Evolutionary conservation across 345 rosid species (phyloP).

Genomic region (Bruguiera sexangula): DNA sequence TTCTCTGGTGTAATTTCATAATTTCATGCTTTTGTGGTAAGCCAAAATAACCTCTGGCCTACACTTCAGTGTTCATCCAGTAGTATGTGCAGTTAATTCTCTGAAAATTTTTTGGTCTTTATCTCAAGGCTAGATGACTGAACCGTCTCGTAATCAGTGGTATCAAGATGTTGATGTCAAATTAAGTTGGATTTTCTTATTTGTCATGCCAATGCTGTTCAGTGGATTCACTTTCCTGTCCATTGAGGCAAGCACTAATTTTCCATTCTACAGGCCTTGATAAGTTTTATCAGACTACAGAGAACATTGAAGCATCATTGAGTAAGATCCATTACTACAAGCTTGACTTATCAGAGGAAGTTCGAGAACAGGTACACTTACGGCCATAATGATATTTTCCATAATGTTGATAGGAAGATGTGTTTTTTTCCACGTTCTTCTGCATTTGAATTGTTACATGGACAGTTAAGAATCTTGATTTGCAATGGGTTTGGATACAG

Average conservation of each 20-base stretch:
- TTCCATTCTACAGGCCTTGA: constrained; percentile 45
- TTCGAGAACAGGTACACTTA: constrained; percentile 71
- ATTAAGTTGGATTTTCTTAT: no score
- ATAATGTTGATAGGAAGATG: background rate
- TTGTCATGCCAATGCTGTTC: background rate
- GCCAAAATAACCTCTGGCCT: no score
- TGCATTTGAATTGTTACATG: background rate
- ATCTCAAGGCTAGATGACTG: no score
- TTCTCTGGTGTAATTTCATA: no score
- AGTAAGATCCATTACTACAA: constrained; percentile 52
- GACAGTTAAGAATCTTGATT: background rate
- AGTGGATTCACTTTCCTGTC: background rate
- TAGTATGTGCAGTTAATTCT: no score
- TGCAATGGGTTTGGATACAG: background rate
- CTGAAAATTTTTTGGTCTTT: no score
- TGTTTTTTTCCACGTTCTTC: background rate
- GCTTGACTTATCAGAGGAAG: constrained; percentile 74
- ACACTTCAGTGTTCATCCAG: no score
- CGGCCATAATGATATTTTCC: background rate
- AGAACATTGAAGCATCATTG: constrained; percentile 69
- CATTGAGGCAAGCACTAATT: background rate
- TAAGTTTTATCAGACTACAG: constrained; percentile 53
- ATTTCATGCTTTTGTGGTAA: no score
- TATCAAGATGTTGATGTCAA: no score
- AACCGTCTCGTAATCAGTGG: no score